Conservation (phyloP, 2,329 filamentous ascomycete genomes). For the Pleomassaria siparia region DNA sequence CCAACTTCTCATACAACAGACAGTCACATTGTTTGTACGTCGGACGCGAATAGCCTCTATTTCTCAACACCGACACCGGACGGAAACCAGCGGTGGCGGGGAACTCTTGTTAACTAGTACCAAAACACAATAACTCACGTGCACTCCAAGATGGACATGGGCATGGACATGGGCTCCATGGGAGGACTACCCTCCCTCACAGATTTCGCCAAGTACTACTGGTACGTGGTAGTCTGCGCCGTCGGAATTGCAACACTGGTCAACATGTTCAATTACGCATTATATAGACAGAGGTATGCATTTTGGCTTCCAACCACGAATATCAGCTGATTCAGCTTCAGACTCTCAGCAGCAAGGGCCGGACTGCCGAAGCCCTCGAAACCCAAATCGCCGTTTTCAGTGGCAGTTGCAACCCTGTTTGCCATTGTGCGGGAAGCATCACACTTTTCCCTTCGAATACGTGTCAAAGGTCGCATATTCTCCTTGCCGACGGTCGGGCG, state of each 20-base stretch:
- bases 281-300: constrained; percentile 54
- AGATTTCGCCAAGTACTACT: constrained; percentile 56
- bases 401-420: constrained; percentile 54
- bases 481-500: constrained; percentile 45
- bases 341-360: constrained; percentile 48
- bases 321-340: constrained; percentile 24
- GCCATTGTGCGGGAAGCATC: constrained; percentile 57
- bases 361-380: constrained; percentile 51
- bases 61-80: neutral
- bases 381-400: constrained; percentile 53
- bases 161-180: constrained; percentile 39
- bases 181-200: constrained; percentile 49
- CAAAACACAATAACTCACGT: constrained; percentile 26
- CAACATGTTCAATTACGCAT: constrained; percentile 50
- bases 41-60: neutral
- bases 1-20: neutral
- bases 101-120: constrained; percentile 2
- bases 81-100: neutral
- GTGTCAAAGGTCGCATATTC: constrained; percentile 37
- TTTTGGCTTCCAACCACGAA: neutral
- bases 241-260: constrained; percentile 48
- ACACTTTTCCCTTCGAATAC: constrained; percentile 48
- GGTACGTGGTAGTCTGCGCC: constrained; percentile 51
- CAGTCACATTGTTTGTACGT: neutral
- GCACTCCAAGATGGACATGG: constrained; percentile 30